These are phyloP conservation scores for Aspergillus transmontanensis DNA, from an alignment of 2,329 filamentous ascomycete genomes.

Conservation along the genomic window DNA sequence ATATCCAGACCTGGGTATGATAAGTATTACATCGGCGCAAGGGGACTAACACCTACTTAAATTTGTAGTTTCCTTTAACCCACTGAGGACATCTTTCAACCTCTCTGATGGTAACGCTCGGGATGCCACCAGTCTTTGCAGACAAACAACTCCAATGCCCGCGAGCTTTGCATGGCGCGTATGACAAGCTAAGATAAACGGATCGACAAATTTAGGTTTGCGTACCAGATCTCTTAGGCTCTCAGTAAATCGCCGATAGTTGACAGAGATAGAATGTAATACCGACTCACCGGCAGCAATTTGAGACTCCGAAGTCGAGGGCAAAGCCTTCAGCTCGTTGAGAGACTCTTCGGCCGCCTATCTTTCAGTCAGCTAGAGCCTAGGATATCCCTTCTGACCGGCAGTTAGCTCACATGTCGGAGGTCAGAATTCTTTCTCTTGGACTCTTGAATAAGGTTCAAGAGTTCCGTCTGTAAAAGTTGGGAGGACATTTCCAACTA, in stretches of 20 bases:
- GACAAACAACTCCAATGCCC: slow-evolving; percentile 79
- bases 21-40: slow-evolving; percentile 23
- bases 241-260: slow-evolving; percentile 23
- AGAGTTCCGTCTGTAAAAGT: slow-evolving; percentile 83
- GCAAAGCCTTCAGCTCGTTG: slow-evolving; percentile 79
- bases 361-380: slow-evolving; percentile 25
- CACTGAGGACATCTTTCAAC: slow-evolving; percentile 83
- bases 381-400: slow-evolving; percentile 17
- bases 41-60: slow-evolving; percentile 56
- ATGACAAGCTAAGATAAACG: slow-evolving; percentile 89
- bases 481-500: slow-evolving; percentile 77
- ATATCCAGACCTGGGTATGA: slow-evolving; percentile 68
- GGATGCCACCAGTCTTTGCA: slow-evolving; percentile 84
- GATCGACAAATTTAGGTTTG: slow-evolving; percentile 81
- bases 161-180: slow-evolving; percentile 91
- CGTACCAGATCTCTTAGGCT: slow-evolving; percentile 72
- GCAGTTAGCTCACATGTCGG: slow-evolving; percentile 58
- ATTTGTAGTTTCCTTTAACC: slow-evolving; percentile 77
- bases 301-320: slow-evolving; percentile 74
- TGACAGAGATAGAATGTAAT: not conserved
- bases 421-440: slow-evolving; percentile 93
- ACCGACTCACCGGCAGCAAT: slow-evolving; percentile 64
- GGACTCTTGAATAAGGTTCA: slow-evolving; percentile 90
- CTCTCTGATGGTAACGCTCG: slow-evolving; percentile 76
- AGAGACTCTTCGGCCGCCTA: slow-evolving; percentile 92